Base-by-base conservation (phyloP, 495 filamentous ascomycete genomes). In the Oidiodendron maius region DNA sequence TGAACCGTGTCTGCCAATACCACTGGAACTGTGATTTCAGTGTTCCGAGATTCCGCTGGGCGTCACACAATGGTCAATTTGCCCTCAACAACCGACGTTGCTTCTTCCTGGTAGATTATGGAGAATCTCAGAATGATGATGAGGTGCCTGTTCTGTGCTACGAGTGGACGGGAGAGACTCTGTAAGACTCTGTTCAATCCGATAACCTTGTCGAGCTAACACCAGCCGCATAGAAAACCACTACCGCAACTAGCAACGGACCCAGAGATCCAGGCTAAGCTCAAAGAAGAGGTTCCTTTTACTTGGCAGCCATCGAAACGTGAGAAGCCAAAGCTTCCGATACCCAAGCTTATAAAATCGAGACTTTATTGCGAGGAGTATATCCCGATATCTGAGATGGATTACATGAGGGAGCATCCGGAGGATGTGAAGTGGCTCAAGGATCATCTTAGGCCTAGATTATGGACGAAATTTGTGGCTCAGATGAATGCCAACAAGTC, bases 91-190 rank as follows among this genome's bases (percentile, higher is more conserved):
- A 47, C n/a, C 51, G 51, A 0, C 3, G 8, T 17, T 58, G 44
- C 32, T 58, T 44, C 41, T 58, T 54, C 38, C 45, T 58, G 28
- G 23, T 58, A 17, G 55, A 58, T 30, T 41, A 58, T 37, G 55
- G 55, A 34, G 37, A 55, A 36, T 50, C 45, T 40, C 21, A 6
- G n/a, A 42, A 9, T 41, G 41, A 55, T 21, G 25, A 35, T 18
- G 30, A 54, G 20, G 43, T 58, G 3, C 44, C 36, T 3, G 40
- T 58, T 10, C 24, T 53, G 13, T 51, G 51, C 44, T 55, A 54
- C 42, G 30, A 46, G 25, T 58, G 51, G 51, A 58, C 55, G 5
- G 55, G 55, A 35, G 43, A 46, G 25, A 16, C 43, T 32, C 43
- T 46, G 43, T 46, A 4, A 46, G 43, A 35, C 4, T 34, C 25